Evolutionary conservation across 768 basidiomycete genomes (phyloP).

Genomic region (Boletus reticulatus): DNA sequence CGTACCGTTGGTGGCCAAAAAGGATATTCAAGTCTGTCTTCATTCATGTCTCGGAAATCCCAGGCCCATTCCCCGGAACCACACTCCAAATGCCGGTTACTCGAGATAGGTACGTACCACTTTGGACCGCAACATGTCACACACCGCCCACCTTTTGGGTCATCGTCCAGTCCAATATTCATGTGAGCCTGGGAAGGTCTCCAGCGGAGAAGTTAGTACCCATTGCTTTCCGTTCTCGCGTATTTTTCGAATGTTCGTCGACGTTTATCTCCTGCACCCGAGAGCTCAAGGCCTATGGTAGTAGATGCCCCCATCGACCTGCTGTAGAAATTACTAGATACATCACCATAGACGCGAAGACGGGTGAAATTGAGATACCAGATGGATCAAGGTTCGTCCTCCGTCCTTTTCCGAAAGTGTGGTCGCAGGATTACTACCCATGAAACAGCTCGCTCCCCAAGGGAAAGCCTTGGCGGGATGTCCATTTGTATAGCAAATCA

Average conservation of each 20-base stretch:
- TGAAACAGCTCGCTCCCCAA: slow-evolving; percentile 29
- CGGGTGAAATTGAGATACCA: slow-evolving; percentile 52
- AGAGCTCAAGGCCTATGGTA: slow-evolving; percentile 3
- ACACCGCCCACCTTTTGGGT: neutral
- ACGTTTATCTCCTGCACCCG: neutral
- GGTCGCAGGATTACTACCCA: slow-evolving; percentile 7
- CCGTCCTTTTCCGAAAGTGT: slow-evolving; percentile 3
- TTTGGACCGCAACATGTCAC: neutral
- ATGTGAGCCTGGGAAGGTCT: slow-evolving; percentile 45
- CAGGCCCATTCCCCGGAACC: neutral
- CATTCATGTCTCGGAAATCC: slow-evolving; percentile 3
- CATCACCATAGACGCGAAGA: slow-evolving; percentile 45
- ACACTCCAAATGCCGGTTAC: slow-evolving; percentile 50
- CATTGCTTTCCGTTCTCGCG: slow-evolving; percentile 76
- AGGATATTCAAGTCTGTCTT: neutral
- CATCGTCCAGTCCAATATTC: slow-evolving; percentile 51
- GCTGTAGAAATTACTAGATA: slow-evolving; percentile 69
- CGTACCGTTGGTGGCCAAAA: neutral
- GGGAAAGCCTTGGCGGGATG: slow-evolving; percentile 35
- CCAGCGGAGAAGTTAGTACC: slow-evolving; percentile 29
- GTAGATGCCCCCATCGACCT: slow-evolving; percentile 63
- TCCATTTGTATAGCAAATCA: slow-evolving; percentile 22
- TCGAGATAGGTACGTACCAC: slow-evolving; percentile 49
- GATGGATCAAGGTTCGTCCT: slow-evolving; percentile 38
- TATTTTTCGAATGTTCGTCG: slow-evolving; percentile 65